A percentile compares a stretch with the other conserved stretches of the same genome.
These are phyloP conservation scores for Begonia fuchsioides DNA, from an alignment of 306 rosid genomes.

Conservation along the genomic window DNA sequence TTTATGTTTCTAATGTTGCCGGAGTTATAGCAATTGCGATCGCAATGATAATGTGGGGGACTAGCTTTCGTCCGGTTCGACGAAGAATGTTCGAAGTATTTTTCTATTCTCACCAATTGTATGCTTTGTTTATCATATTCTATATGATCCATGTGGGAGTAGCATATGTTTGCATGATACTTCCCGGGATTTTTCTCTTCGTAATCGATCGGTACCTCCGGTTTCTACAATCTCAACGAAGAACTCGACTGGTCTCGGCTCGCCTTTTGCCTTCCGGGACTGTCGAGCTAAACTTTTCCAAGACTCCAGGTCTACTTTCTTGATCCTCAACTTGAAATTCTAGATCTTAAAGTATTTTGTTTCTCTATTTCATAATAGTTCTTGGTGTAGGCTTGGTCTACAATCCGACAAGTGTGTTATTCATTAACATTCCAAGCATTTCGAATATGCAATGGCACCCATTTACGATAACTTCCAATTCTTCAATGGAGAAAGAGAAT, in stretches of 20 bases:
- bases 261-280: conserved; percentile 34
- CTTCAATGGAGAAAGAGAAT: conserved; percentile 25
- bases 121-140: conserved; percentile 32
- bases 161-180: conserved; percentile 27
- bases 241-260: conserved; percentile 22
- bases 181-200: conserved; percentile 56
- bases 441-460: conserved; percentile 77
- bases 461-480: conserved; percentile 43
- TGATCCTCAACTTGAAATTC: too few relatives aligned
- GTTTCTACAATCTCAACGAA: conserved; percentile 38
- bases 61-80: conserved; percentile 25
- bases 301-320: conserved; percentile 14
- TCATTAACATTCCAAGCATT: conserved; percentile 41
- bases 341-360: too few relatives aligned
- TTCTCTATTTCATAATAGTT: too few relatives aligned
- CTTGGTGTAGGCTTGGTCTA: conserved; percentile 24
- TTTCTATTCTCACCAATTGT: conserved; percentile 54
- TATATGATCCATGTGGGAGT: conserved; percentile 42
- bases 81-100: conserved; percentile 49
- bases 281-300: conserved; percentile 45
- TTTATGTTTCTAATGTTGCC: conserved; percentile 34
- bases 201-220: conserved; percentile 40
- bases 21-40: conserved; percentile 31
- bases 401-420: conserved; percentile 43
- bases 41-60: conserved; percentile 35